A percentile compares a stretch with the other conserved stretches of the same genome.
Evolutionary conservation across 2,329 filamentous ascomycete genomes (phyloP).

Genomic region (Juglanconis juglandina): DNA sequence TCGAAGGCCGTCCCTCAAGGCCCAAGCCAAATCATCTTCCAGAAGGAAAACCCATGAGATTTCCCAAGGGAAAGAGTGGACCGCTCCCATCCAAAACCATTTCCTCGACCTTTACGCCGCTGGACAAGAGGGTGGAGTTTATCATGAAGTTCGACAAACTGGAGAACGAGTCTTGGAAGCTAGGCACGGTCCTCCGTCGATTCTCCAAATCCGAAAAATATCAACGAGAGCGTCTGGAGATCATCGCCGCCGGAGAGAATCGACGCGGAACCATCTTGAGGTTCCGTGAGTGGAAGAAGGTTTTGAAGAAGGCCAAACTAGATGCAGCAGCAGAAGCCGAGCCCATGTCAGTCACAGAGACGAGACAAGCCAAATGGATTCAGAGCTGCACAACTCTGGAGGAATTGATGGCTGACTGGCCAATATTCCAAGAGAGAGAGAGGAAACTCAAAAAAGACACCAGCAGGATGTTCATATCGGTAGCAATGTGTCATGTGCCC

Average conservation of each 20-base stretch:
- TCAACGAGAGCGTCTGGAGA: not conserved
- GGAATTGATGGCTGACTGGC: slow-evolving; percentile 34
- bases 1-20: not conserved
- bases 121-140: not conserved
- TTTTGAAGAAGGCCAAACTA: not conserved
- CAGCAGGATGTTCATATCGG: slow-evolving; percentile 34
- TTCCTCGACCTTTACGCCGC: not conserved
- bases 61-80: too few species aligned
- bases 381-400: slow-evolving; percentile 13
- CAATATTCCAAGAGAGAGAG: slow-evolving; percentile 15
- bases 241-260: not conserved
- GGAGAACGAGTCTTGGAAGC: not conserved
- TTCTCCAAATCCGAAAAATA: not conserved
- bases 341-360: not conserved
- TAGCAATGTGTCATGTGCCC: slow-evolving; percentile 19
- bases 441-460: slow-evolving; percentile 13
- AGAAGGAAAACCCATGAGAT: too few species aligned
- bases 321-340: not conserved
- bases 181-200: not conserved
- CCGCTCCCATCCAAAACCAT: not conserved
- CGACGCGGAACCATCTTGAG: not conserved
- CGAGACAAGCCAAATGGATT: not conserved
- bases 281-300: not conserved
- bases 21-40: not conserved
- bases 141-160: not conserved